A percentile compares a stretch with the other conserved stretches of the same genome.
These are phyloP conservation scores for Colletotrichum cordylinicola DNA, from an alignment of 2,329 filamentous ascomycete species.

Conservation along the genomic window DNA sequence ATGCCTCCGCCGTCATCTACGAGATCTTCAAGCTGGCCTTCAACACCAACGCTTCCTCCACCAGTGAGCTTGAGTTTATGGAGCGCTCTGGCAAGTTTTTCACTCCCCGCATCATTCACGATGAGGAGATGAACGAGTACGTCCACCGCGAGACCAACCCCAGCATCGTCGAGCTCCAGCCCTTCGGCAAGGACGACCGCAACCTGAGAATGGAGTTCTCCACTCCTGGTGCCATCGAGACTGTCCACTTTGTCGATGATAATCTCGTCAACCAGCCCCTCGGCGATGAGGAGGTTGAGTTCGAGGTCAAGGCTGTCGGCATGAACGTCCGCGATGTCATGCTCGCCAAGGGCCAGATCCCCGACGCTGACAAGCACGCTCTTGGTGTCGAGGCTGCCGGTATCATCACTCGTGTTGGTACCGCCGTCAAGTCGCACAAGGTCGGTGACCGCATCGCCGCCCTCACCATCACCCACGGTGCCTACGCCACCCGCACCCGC, in stretches of 20 bases:
- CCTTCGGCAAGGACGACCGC: slow-evolving; percentile 43
- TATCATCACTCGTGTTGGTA: slow-evolving; percentile 35
- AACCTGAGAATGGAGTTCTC: slow-evolving; percentile 43
- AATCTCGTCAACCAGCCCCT: slow-evolving; percentile 30
- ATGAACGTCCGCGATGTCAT: slow-evolving; percentile 54
- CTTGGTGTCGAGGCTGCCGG: slow-evolving; percentile 39
- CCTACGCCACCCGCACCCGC: slow-evolving; percentile 28
- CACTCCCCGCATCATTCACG: slow-evolving; percentile 44
- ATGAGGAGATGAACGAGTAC: slow-evolving; percentile 45
- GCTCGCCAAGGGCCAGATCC: slow-evolving; percentile 44
- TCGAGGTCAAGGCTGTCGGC: slow-evolving; percentile 47
- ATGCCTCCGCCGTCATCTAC: slow-evolving; percentile 38
- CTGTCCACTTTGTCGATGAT: slow-evolving; percentile 45
- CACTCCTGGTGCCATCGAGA: slow-evolving; percentile 42
- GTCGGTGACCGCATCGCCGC: slow-evolving; percentile 33
- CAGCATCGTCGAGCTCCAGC: slow-evolving; percentile 38
- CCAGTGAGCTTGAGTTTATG: slow-evolving; percentile 48
- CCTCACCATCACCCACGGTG: slow-evolving; percentile 23
- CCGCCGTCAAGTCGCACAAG: slow-evolving; percentile 30
- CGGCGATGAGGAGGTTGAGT: slow-evolving; percentile 42
- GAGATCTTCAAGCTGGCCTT: slow-evolving; percentile 43
- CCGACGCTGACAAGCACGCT: slow-evolving; percentile 30
- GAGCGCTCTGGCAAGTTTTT: slow-evolving; percentile 43
- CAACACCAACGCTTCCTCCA: slow-evolving; percentile 31
- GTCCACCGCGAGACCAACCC: slow-evolving; percentile 48